These are phyloP conservation scores for Pseudozyma sp. DNA, from an alignment of 1,284 basidiomycete species.

Conservation along the genomic window DNA sequence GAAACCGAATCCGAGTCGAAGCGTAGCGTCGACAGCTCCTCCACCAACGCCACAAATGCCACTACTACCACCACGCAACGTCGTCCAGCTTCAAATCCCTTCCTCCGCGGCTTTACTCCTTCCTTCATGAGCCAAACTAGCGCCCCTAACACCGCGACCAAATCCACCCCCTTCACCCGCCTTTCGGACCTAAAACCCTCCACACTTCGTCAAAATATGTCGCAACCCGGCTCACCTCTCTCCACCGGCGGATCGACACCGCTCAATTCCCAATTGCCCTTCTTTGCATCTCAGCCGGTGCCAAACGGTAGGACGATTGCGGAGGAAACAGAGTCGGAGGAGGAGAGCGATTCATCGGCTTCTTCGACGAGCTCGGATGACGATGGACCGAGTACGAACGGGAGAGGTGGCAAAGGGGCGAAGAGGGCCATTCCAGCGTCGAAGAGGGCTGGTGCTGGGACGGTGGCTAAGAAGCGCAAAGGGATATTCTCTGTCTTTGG, in stretches of 20 bases:
- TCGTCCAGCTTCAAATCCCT: constrained; percentile 23
- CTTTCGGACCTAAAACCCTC: constrained; percentile 57
- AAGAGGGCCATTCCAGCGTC: constrained; percentile 8
- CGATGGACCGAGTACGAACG: constrained; percentile 5
- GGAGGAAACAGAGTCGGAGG: not conserved
- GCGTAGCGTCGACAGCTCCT: not conserved
- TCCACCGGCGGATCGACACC: constrained; percentile 30
- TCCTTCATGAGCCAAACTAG: constrained; percentile 2
- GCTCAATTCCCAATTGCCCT: constrained; percentile 9
- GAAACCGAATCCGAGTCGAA: not conserved
- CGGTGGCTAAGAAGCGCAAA: constrained; percentile 20
- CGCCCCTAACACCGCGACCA: constrained; percentile 2
- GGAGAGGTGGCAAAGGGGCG: not conserved
- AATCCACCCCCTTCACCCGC: constrained; percentile 45
- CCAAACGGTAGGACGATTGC: constrained; percentile 3
- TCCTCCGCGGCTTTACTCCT: constrained; percentile 24
- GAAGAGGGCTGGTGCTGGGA: not conserved
- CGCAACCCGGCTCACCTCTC: constrained; percentile 47
- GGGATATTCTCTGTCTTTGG: constrained; percentile 35
- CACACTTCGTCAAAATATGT: constrained; percentile 49
- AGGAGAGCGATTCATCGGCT: constrained; percentile 1
- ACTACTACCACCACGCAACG: constrained; percentile 4
- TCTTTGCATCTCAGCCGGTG: constrained; percentile 18
- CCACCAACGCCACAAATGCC: constrained; percentile 2
- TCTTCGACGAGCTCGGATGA: constrained; percentile 21